phyloP scores from a whole-genome alignment of 2,329 filamentous ascomycete genomes.

The Fusarium fujikuroi region DNA sequence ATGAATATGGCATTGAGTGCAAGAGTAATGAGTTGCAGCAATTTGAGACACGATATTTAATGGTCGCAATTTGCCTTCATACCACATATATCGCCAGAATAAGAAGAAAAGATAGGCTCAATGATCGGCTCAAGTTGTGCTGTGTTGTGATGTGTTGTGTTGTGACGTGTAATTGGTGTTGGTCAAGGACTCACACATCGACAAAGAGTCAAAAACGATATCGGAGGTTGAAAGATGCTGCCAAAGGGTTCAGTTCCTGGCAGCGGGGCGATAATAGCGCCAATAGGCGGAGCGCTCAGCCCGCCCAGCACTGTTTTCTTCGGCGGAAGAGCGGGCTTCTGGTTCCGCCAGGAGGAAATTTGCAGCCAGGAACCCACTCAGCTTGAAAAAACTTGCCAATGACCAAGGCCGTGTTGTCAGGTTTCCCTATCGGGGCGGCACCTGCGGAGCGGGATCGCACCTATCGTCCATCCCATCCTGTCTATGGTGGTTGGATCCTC shows the following conservation, averaged over 20 bases:
- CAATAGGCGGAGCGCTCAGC: slow-evolving; percentile 20
- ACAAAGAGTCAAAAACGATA: slow-evolving; percentile 30
- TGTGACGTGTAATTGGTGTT: slow-evolving; percentile 32
- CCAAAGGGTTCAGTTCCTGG: slow-evolving; percentile 32
- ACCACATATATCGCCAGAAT: no score
- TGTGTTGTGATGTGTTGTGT: background rate
- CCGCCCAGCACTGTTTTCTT: slow-evolving; percentile 15
- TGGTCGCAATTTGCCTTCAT: background rate
- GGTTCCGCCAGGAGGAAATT: slow-evolving; percentile 23
- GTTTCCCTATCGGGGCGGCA: slow-evolving; percentile 13
- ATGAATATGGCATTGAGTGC: background rate
- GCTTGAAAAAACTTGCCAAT: slow-evolving; percentile 41
- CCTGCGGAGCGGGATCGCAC: slow-evolving; percentile 31
- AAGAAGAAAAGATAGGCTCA: background rate
- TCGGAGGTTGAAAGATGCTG: slow-evolving; percentile 28
- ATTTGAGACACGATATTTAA: no score
- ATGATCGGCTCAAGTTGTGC: background rate
- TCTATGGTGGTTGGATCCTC: background rate
- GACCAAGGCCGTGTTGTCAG: slow-evolving; percentile 42
- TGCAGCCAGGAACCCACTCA: slow-evolving; percentile 21
- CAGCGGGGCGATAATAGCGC: slow-evolving; percentile 22
- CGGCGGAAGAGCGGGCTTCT: slow-evolving; percentile 22
- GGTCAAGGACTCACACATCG: slow-evolving; percentile 14
- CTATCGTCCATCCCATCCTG: background rate
- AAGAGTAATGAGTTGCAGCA: background rate